These are phyloP conservation scores for Aureobasidium sp. DNA, from an alignment of 2,329 filamentous ascomycete genomes.

Conservation along the genomic window DNA sequence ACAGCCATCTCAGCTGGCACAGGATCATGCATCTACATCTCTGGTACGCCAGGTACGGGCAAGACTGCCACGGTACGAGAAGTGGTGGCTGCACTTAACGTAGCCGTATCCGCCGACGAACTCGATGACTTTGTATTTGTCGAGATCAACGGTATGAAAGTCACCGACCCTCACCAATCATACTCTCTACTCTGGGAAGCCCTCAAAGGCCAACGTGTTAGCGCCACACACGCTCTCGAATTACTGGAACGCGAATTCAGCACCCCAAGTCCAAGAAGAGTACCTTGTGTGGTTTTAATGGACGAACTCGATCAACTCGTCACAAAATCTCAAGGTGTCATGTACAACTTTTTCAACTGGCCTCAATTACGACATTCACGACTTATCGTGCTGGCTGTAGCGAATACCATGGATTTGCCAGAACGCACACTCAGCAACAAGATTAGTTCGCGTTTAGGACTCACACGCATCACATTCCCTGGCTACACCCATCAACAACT, in stretches of 20 bases:
- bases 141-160: constrained; percentile 99
- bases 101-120: constrained; percentile 77
- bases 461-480: constrained; percentile 93
- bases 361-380: constrained; percentile 83
- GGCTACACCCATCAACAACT: constrained; percentile 96
- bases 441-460: constrained; percentile 75
- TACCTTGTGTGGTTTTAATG: constrained; percentile 96
- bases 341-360: constrained; percentile 99
- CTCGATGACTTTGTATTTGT: constrained; percentile 98
- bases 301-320: constrained; percentile 97
- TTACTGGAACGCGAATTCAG: constrained; percentile 88
- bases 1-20: constrained; percentile 88
- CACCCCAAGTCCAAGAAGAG: constrained; percentile 78
- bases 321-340: constrained; percentile 97
- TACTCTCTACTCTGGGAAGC: constrained; percentile 96
- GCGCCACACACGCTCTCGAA: constrained; percentile 82
- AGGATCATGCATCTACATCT: constrained; percentile 97
- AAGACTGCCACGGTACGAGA: constrained; percentile 97
- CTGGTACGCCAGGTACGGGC: constrained; percentile 93
- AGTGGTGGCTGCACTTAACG: constrained; percentile 83
- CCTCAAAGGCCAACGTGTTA: constrained; percentile 84
- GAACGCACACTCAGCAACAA: constrained; percentile 97
- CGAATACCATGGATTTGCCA: constrained; percentile 97
- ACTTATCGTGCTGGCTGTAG: constrained; percentile 91
- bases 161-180: constrained; percentile 93